Conservation (phyloP, 140 eudicot genomes). For the Erigeron philadelphicus region DNA sequence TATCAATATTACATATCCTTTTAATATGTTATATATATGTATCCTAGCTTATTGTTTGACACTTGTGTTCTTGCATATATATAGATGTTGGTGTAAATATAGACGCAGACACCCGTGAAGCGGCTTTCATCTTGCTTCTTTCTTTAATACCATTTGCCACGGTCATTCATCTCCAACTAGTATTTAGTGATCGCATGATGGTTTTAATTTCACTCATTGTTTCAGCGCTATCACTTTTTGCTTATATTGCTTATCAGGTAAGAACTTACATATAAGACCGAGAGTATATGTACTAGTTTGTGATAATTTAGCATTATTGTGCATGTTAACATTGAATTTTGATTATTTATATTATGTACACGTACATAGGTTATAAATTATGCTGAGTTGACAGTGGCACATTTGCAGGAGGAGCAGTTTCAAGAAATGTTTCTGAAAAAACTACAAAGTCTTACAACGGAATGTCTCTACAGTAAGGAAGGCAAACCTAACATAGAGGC, state of each 20-base stretch:
- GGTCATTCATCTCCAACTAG: slow-evolving; percentile 27
- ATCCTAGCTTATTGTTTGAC: not conserved
- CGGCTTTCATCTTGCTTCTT: slow-evolving; percentile 43
- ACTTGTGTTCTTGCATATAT: no score
- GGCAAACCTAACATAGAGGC: slow-evolving; percentile 30
- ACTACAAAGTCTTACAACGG: slow-evolving; percentile 20
- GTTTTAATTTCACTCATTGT: slow-evolving; percentile 28
- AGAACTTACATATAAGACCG: not conserved
- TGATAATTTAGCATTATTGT: not conserved
- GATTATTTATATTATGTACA: not conserved
- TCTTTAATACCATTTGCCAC: slow-evolving; percentile 42
- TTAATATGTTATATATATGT: no score
- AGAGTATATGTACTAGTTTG: not conserved
- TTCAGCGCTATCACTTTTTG: slow-evolving; percentile 15
- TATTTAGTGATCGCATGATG: slow-evolving; percentile 12
- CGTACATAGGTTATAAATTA: slow-evolving; percentile 14
- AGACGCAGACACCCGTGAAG: slow-evolving; percentile 34
- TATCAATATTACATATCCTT: no score
- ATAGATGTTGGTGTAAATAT: slow-evolving; percentile 37
- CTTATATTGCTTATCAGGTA: slow-evolving; percentile 39
- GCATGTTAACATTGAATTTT: not conserved
- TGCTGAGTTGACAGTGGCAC: no score
- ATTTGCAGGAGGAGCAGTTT: slow-evolving; percentile 20
- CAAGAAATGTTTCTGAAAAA: slow-evolving; percentile 14
- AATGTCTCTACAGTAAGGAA: slow-evolving; percentile 24